Percentiles rank a stretch among this genome's conserved stretches.
phyloP scores from a whole-genome alignment of 2,329 filamentous ascomycete species.

The Ceratocystiopsis minuta region DNA sequence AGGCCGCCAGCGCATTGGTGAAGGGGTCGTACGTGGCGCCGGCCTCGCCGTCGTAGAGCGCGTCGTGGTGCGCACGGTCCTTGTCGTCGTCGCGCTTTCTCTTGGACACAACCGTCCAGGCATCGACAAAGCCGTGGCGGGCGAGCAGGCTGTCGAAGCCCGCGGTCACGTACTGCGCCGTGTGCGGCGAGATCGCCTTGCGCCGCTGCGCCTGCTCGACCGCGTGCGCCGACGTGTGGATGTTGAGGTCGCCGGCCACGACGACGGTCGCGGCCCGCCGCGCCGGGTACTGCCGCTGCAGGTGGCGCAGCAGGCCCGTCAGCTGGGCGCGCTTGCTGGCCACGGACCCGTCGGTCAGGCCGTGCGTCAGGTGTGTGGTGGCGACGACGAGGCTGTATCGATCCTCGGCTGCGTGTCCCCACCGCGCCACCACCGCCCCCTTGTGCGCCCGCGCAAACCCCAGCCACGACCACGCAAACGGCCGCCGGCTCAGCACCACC shows the following conservation, averaged over 20 bases:
- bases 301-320: conserved; percentile 27
- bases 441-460: conserved; percentile 38
- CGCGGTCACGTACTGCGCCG: conserved; percentile 21
- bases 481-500: conserved; percentile 37
- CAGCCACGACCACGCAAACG: conserved; percentile 37
- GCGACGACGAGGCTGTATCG: conserved; percentile 30
- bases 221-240: conserved; percentile 38
- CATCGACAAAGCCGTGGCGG: conserved; percentile 30
- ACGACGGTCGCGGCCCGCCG: conserved; percentile 29
- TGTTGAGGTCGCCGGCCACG: conserved; percentile 46
- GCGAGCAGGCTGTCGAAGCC: conserved; percentile 28
- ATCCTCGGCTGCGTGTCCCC: conserved; percentile 1
- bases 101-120: conserved; percentile 28
- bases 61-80: conserved; percentile 11
- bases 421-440: conserved; percentile 31
- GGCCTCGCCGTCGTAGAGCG: conserved; percentile 37
- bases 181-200: conserved; percentile 33
- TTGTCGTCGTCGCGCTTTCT: conserved; percentile 17
- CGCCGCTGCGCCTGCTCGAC: conserved; percentile 33
- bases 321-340: conserved; percentile 38
- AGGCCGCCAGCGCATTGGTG: conserved; percentile 35
- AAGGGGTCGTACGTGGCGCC: conserved; percentile 47
- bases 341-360: conserved; percentile 39
- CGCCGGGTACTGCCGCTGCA: conserved; percentile 21
- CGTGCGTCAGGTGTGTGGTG: conserved; percentile 42